Evolutionary conservation across 1,284 basidiomycete species (phyloP).

Genomic region (Chondrostereum purpureum): DNA sequence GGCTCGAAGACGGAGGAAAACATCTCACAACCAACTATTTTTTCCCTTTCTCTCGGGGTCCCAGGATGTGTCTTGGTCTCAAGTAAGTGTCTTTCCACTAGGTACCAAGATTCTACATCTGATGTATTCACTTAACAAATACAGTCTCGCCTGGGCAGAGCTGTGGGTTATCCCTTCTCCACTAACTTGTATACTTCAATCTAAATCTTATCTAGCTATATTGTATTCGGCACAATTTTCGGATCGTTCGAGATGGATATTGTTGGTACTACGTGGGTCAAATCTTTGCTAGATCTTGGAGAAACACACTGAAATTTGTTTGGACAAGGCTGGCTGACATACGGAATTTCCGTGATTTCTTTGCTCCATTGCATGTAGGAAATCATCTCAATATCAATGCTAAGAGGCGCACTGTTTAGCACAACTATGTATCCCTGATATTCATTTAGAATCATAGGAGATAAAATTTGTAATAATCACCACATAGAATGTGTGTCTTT

Average conservation of each 20-base stretch:
- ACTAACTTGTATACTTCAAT: too few species aligned
- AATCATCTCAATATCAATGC: too few species aligned
- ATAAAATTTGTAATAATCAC: too few species aligned
- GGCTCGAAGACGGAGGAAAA: conserved; percentile 13
- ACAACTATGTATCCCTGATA: too few species aligned
- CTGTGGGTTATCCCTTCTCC: too few species aligned
- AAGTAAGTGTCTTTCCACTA: not conserved
- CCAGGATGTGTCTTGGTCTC: not conserved
- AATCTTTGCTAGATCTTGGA: not conserved
- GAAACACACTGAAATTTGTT: not conserved
- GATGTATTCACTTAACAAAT: too few species aligned
- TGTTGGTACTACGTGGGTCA: not conserved
- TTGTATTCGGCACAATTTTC: not conserved
- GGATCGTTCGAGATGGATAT: not conserved
- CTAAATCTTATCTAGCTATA: too few species aligned
- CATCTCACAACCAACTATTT: not conserved
- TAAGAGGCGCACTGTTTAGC: too few species aligned
- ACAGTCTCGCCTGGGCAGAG: not conserved
- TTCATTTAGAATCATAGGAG: too few species aligned
- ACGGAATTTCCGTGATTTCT: not conserved
- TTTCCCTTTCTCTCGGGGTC: not conserved
- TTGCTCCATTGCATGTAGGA: not conserved
- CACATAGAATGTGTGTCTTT: too few species aligned
- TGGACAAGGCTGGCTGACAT: not conserved
- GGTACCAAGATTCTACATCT: too few species aligned